Base-by-base conservation (phyloP, 345 rosid species). In the Anacardium occidentale region DNA sequence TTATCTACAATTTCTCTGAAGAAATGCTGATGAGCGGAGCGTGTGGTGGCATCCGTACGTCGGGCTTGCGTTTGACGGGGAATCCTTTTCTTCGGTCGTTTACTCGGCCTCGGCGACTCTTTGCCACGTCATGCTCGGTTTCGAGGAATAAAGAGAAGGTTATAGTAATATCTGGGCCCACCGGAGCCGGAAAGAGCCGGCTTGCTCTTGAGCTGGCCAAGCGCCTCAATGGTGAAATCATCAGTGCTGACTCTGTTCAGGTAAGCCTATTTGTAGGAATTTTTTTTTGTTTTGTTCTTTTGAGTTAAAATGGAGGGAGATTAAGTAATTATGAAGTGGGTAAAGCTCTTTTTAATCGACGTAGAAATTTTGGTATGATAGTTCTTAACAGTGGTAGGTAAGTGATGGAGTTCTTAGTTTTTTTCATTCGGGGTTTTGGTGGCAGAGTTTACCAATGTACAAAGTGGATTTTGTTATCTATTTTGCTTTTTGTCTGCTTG, bases 211-310 rank as follows among this genome's bases (percentile, higher is more conserved):
- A 90, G 85, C 97, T 91, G 17, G 97, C 98, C 13, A 91, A 79
- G 88, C 91, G 87, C 25, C 92, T 94, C 69, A 86, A 86, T 70
- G 98, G 97, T 14, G 95, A 94, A 88, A 94, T 94, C 83, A 85
- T 92, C 79, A 94, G 97, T 80, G 98, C 97, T 45, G 97, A 94
- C 83, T 94, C 98, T 53, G 97, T 94, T 69, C 97, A 92, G 97
- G 97, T 92, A 51, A 21, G 74, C 62, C 51, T 45, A 5, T 54
- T 26, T 29, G 34, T 60, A 6, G 18, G 18, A 50, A 0, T 50
- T 50, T 50, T 50, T 50, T 50, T 50, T 48, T 11, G 20, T n/a
- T 52, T 34, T 1, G 7, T 10, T 8, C n/a, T 17, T 59, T 53
- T 17, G 9, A 15, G 58, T 26, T 44, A 15, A 17, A 58, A 20